Percentiles rank a stretch among this genome's conserved stretches.
Conservation (phyloP, 2,329 filamentous ascomycete species). For the Aspergillus novoparasiticus region DNA sequence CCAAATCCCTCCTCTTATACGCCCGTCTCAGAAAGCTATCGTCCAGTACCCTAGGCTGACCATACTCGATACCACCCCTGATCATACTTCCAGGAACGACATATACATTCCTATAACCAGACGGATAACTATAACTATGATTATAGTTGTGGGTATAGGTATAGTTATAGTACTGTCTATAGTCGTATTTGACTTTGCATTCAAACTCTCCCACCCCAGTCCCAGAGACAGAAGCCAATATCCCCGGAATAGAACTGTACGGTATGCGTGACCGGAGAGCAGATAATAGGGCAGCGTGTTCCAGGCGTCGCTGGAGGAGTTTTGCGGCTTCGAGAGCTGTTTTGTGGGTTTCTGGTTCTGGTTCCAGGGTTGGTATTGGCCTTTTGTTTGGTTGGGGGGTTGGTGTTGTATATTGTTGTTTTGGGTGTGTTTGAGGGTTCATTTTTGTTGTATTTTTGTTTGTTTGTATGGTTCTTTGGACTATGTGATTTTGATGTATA, state of each 20-base stretch:
- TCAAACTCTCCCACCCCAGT: too few species aligned
- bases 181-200: background rate
- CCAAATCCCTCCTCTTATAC: constrained; percentile 14
- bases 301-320: constrained; percentile 11
- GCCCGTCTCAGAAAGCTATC: constrained; percentile 16
- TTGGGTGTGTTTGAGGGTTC: too few species aligned
- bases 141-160: background rate
- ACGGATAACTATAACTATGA: background rate
- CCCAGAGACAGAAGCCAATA: background rate
- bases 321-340: constrained; percentile 11
- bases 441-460: background rate
- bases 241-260: background rate
- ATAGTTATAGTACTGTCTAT: background rate
- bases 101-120: background rate
- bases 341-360: constrained; percentile 2
- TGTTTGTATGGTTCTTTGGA: background rate
- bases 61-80: too few species aligned
- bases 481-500: background rate
- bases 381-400: background rate
- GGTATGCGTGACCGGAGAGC: constrained; percentile 8
- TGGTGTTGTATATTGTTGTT: background rate
- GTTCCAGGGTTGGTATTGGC: background rate
- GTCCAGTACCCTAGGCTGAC: constrained; percentile 3
- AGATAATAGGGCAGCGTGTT: constrained; percentile 12
- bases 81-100: background rate